A percentile compares a stretch with the other conserved stretches of the same genome.
These are phyloP conservation scores for Solanum corneliomulleri DNA, from an alignment of 257 asterid genomes.

Conservation along the genomic window DNA sequence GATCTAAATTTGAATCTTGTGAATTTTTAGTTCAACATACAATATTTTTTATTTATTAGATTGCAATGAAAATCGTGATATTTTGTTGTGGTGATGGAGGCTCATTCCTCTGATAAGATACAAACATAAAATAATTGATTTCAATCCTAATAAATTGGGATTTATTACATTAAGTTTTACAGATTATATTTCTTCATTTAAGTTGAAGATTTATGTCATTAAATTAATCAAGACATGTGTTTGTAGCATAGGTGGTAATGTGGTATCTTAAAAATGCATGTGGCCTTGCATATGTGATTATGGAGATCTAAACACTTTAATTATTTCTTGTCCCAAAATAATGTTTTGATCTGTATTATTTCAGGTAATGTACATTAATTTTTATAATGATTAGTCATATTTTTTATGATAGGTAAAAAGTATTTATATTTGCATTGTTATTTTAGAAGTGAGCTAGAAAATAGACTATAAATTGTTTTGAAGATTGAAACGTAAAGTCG, in stretches of 20 bases:
- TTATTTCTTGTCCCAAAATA: background rate
- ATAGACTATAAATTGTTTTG: too few species aligned
- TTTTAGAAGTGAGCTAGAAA: background rate
- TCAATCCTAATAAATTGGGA: background rate
- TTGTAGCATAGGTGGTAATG: background rate
- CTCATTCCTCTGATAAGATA: background rate
- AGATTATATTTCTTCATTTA: background rate
- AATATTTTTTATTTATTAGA: too few species aligned
- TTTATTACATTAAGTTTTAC: background rate
- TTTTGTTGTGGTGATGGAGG: background rate
- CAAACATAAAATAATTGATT: background rate
- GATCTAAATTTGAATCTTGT: too few species aligned
- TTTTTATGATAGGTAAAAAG: background rate
- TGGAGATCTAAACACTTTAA: background rate
- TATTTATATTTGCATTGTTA: background rate
- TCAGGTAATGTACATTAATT: background rate
- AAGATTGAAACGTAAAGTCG: background rate
- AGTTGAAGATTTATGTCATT: background rate
- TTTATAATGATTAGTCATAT: background rate
- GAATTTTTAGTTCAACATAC: too few species aligned
- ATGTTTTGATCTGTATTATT: background rate
- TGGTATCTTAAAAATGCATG: background rate
- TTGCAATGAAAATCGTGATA: too few species aligned
- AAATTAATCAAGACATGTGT: background rate
- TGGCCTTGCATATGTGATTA: background rate